Percentiles rank a stretch among this genome's conserved stretches.
Conservation (phyloP, 1,284 basidiomycete species). For the Fomitopsis palustris region DNA sequence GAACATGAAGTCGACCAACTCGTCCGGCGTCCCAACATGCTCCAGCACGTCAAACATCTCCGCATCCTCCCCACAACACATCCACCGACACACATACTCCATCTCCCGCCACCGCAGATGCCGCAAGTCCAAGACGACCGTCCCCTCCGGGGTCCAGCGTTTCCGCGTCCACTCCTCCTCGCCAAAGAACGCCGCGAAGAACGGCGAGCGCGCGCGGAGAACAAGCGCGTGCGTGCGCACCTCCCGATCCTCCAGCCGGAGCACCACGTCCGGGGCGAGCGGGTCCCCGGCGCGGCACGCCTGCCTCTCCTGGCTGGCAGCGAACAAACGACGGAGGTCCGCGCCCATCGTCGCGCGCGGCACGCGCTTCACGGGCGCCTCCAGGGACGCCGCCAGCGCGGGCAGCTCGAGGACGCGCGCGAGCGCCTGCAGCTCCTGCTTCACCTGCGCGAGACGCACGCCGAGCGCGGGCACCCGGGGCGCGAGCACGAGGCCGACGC, state of each 20-base stretch:
- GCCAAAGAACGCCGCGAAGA: constrained; percentile 87
- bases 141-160: constrained; percentile 53
- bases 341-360: constrained; percentile 42
- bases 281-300: constrained; percentile 17
- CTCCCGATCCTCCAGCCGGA: constrained; percentile 69
- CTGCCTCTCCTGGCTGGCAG: constrained; percentile 7
- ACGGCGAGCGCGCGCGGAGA: constrained; percentile 78
- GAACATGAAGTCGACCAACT: constrained; percentile 85
- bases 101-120: constrained; percentile 80
- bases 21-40: constrained; percentile 65
- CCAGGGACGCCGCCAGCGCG: constrained; percentile 49
- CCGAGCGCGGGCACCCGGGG: constrained; percentile 37
- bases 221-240: constrained; percentile 74
- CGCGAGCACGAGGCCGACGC: constrained; percentile 54
- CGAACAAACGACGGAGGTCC: constrained; percentile 48
- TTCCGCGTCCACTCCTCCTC: constrained; percentile 78
- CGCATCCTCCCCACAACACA: constrained; percentile 77
- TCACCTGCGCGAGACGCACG: constrained; percentile 47
- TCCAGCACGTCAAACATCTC: constrained; percentile 80
- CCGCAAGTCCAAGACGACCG: constrained; percentile 64
- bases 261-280: constrained; percentile 65
- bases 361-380: constrained; percentile 46
- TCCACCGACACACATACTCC: constrained; percentile 72
- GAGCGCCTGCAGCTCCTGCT: constrained; percentile 56
- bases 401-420: constrained; percentile 55